Evolutionary conservation across 148 eudicot species (phyloP).

Genomic region (Cornus florida): DNA sequence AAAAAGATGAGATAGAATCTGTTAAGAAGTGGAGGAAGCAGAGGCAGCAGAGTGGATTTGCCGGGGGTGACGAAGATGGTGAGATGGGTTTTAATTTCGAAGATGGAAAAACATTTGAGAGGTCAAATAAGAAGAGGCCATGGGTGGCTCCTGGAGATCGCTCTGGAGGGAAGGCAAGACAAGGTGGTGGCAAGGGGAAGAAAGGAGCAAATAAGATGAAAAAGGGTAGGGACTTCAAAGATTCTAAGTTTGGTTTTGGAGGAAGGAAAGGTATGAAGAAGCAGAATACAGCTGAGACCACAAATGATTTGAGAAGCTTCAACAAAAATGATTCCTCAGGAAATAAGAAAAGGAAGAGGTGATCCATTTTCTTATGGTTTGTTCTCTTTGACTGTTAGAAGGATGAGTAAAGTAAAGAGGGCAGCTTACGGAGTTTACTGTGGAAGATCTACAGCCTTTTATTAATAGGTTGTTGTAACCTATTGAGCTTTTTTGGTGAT

Average conservation of each 20-base stretch:
- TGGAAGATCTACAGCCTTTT: not conserved
- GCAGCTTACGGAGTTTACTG: not conserved
- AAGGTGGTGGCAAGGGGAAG: constrained; percentile 41
- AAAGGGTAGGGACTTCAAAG: constrained; percentile 53
- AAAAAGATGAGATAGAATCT: constrained; percentile 78
- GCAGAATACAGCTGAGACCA: constrained; percentile 79
- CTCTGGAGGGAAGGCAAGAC: constrained; percentile 69
- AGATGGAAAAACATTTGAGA: constrained; percentile 53
- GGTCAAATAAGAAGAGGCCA: constrained; percentile 52
- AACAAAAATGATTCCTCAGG: constrained; percentile 26
- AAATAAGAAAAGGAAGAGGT: constrained; percentile 62
- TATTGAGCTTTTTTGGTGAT: not conserved
- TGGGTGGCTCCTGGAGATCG: constrained; percentile 79
- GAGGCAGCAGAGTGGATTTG: constrained; percentile 73
- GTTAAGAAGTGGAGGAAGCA: constrained; percentile 98
- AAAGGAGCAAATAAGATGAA: constrained; percentile 54
- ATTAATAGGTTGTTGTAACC: not conserved
- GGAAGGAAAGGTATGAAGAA: constrained; percentile 87
- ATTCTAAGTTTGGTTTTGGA: constrained; percentile 79
- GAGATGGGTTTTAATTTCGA: constrained; percentile 66
- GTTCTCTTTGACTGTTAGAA: not conserved
- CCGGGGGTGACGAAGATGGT: constrained; percentile 42
- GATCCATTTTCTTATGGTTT: not conserved
- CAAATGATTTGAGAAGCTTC: constrained; percentile 62
- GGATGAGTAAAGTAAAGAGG: not conserved